Base-by-base conservation (phyloP, 352 stramenopile genomes). In the Globisporangium spinosum region DNA sequence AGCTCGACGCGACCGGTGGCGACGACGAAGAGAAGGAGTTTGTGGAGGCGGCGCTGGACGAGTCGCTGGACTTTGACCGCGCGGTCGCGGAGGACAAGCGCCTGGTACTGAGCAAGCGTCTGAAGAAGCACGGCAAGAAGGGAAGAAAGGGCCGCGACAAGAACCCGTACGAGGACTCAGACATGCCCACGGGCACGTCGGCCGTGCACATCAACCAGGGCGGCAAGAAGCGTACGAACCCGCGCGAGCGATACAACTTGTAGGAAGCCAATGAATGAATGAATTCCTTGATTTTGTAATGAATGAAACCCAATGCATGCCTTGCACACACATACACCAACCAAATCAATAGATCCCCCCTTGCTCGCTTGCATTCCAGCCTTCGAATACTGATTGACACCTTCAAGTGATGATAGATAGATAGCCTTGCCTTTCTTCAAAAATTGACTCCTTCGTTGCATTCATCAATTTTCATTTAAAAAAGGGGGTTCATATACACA, bases 91-190 rank as follows among this genome's bases (percentile, higher is more conserved):
- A 93, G 57, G 83, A 90, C 71, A 96, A 96, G 71, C 70, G 65
- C 17, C 34, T 71, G 3, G 72, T 76, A 0, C 62, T 87, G 40
- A 94, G 86, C 75, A 96, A 96, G 74, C 77, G 88, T 2, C 70
- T 96, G 64, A 95, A 98, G 70, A 94, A 95, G 64, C 97, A 98
- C 79, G 97, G 97, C 10, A 98, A 98, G 66, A 99, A 99, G 76
- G 93, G 94, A 40, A 84, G 92, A 17, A 99, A 99, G 78, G 79
- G 93, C 20, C 83, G 96, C 38, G 96, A 99, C 65, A 98, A 98
- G 74, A 98, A 98, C 77, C 97, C 97, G 43, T 99, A 99, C 77
- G 90, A 95, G 70, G 88, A 97, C 71, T 88, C 82, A 54, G 88
- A 97, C 62, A 34, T 93, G 55, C 82, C 85, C 40, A 73, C 68